Evolutionary conservation across 2,329 filamentous ascomycete genomes (phyloP).

Genomic region (Diaporthe australafricana): DNA sequence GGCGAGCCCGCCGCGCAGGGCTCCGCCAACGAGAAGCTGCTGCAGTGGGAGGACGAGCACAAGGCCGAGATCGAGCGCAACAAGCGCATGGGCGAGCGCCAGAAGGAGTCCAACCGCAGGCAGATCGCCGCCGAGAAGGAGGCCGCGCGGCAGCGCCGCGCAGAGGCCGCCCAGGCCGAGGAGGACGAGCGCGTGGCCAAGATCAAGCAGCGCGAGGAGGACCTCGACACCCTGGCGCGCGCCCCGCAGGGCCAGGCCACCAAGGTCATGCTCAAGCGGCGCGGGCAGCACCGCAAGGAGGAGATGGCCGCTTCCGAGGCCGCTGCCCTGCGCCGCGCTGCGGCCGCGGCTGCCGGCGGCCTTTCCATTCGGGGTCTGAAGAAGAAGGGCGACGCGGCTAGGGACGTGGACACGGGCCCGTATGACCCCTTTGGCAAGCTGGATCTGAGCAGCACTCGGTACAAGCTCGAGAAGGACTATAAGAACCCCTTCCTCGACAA

Average conservation of each 20-base stretch:
- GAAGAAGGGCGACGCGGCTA: constrained; percentile 50
- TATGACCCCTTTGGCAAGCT: constrained; percentile 92
- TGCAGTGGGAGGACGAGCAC: constrained; percentile 80
- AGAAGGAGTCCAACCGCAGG: constrained; percentile 63
- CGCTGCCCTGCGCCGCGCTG: constrained; percentile 45
- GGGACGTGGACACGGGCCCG: constrained; percentile 68
- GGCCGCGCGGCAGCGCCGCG: constrained; percentile 70
- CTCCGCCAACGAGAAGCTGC: constrained; percentile 61
- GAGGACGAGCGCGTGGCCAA: constrained; percentile 76
- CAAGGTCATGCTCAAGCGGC: constrained; percentile 79
- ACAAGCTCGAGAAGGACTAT: constrained; percentile 76
- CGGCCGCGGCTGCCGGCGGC: constrained; percentile 42
- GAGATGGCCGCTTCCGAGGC: constrained; percentile 51
- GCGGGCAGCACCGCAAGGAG: constrained; percentile 63
- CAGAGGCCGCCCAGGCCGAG: constrained; percentile 75
- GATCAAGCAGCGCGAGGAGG: constrained; percentile 72
- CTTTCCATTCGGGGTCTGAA: constrained; percentile 85
- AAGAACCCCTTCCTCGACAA: constrained; percentile 79
- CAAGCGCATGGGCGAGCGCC: constrained; percentile 59
- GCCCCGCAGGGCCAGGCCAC: constrained; percentile 66
- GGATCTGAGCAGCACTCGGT: constrained; percentile 75
- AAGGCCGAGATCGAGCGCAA: constrained; percentile 75
- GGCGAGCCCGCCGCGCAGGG: constrained; percentile 70
- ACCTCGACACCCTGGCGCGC: constrained; percentile 76
- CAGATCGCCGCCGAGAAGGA: constrained; percentile 75